These are phyloP conservation scores for Suillus luteus DNA, from an alignment of 768 basidiomycete genomes.

Conservation along the genomic window DNA sequence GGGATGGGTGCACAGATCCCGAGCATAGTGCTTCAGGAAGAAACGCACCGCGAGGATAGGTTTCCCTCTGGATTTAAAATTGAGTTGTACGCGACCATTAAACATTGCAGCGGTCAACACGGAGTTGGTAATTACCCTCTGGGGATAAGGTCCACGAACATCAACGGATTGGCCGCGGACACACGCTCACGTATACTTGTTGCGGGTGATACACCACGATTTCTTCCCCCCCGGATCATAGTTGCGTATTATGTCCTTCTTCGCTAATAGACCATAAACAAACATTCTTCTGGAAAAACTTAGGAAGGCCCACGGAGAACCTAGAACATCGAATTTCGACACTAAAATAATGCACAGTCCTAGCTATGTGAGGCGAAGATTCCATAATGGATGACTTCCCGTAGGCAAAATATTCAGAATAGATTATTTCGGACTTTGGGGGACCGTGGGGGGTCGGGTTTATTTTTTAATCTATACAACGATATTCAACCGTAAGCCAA, in stretches of 20 bases:
- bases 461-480: no score
- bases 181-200: neutral
- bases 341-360: neutral
- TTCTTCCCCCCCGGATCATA: neutral
- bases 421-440: no score
- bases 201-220: neutral
- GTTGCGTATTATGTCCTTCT: neutral
- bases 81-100: no score
- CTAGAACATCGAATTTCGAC: neutral
- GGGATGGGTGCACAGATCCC: neutral
- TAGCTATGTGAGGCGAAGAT: no score
- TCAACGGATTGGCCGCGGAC: neutral
- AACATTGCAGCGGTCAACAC: neutral
- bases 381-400: no score
- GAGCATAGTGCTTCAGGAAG: neutral
- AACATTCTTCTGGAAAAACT: neutral
- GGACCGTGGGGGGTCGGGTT: no score
- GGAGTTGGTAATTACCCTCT: neutral
- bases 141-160: neutral
- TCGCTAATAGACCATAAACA: neutral
- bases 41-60: neutral
- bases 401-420: no score
- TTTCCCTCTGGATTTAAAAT: no score
- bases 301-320: neutral
- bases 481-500: no score